Evolutionary conservation across 306 rosid species (phyloP).

Genomic region (Castanea crenata): DNA sequence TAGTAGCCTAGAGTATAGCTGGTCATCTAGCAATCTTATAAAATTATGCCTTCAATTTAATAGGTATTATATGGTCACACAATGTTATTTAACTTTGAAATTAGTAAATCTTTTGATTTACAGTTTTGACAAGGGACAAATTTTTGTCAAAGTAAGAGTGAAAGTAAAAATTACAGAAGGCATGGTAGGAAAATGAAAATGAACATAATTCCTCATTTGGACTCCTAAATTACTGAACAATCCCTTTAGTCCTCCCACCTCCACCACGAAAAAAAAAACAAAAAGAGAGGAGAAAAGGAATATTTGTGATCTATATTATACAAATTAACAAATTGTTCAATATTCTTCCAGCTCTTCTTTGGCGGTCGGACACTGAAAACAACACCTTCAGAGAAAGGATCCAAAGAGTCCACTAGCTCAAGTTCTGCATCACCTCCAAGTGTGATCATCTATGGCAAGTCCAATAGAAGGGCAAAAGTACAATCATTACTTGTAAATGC

Average conservation of each 20-base stretch:
- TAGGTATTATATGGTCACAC: too few relatives aligned
- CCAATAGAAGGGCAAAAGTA: background rate
- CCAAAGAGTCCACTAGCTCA: too few relatives aligned
- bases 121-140: constrained; percentile 18
- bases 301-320: constrained; percentile 35
- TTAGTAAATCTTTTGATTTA: constrained; percentile 23
- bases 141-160: background rate
- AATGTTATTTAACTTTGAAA: background rate
- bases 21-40: too few relatives aligned
- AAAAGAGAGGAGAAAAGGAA: constrained; percentile 35
- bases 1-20: too few relatives aligned
- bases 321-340: constrained; percentile 37
- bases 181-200: constrained; percentile 4
- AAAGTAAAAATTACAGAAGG: constrained; percentile 19
- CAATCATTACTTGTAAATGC: background rate
- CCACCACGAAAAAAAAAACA: constrained; percentile 9
- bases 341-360: background rate
- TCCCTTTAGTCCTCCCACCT: background rate
- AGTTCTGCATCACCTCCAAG: too few relatives aligned
- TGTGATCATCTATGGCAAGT: background rate
- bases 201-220: constrained; percentile 15
- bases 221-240: constrained; percentile 22
- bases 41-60: too few relatives aligned
- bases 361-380: too few relatives aligned
- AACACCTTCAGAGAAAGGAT: too few relatives aligned